Percentiles rank a stretch among this genome's conserved stretches.
These are phyloP conservation scores for Rhodotorula graminis DNA, from an alignment of 768 basidiomycete species.

Conservation along the genomic window DNA sequence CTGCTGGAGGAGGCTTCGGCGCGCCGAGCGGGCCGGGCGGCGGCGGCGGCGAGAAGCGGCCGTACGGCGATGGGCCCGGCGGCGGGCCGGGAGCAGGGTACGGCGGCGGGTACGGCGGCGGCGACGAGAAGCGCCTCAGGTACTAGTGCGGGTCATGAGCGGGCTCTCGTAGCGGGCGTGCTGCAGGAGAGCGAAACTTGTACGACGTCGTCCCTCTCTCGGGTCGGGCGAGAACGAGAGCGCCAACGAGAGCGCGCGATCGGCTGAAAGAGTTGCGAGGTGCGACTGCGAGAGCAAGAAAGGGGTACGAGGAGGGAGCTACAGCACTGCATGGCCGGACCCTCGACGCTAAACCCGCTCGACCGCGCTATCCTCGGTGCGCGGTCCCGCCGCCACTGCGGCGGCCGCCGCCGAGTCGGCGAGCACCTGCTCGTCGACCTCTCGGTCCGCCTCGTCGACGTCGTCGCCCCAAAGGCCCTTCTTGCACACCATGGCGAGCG, in stretches of 20 bases:
- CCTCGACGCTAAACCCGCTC: too few species aligned
- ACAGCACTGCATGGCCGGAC: too few species aligned
- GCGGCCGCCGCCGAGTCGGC: background rate
- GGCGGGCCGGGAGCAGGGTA: slow-evolving; percentile 44
- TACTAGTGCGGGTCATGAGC: background rate
- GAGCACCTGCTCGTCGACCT: slow-evolving; percentile 3
- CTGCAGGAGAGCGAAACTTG: background rate
- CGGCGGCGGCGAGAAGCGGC: slow-evolving; percentile 36
- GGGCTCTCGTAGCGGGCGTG: too few species aligned
- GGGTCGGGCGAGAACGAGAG: background rate
- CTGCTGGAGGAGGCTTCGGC: slow-evolving; percentile 23
- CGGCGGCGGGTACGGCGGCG: background rate
- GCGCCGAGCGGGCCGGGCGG: slow-evolving; percentile 24
- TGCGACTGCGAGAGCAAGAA: background rate
- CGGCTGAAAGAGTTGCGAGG: background rate
- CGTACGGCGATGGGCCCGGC: slow-evolving; percentile 39
- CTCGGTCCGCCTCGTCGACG: background rate
- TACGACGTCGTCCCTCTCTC: too few species aligned
- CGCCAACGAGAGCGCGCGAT: background rate
- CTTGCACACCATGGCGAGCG: slow-evolving; percentile 93
- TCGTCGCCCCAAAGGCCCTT: slow-evolving; percentile 54
- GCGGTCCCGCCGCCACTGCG: background rate
- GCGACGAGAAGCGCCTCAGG: slow-evolving; percentile 33
- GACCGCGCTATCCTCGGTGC: too few species aligned
- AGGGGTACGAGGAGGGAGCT: background rate